Evolutionary conservation across 1,284 basidiomycete genomes (phyloP), one percentile per base, ranked within the genome.

Genomic region (Chiua sp.): DNA sequence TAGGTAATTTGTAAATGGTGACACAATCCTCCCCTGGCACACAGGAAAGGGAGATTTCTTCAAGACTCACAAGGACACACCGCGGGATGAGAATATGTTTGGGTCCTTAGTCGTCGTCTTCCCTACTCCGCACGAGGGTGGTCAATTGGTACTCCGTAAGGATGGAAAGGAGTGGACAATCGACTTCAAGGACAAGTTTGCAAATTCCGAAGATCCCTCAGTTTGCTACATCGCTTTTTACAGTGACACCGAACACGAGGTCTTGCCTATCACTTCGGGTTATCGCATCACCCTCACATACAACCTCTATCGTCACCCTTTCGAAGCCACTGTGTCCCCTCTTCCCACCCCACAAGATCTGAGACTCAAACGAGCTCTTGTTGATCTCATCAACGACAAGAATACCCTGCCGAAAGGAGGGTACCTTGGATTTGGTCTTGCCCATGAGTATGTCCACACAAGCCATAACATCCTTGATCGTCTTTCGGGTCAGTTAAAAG

Each of bases 211-310:
- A 32, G 30, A 6, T 32, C 30, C 30, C 30, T 32, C 30, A 4
- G 30, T 10, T 32, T 32, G 30, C 30, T 32, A 32, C 30, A 10
- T 32, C 30, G 30, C 30, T 10, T 32, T 32, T 10, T 32, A 32
- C 30, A 4, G 30, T 32, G 30, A 32, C 30, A 32, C 10, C 30
- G 30, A 32, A 10, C 30, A 32, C 30, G 30, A 32, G 30, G 30
- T 32, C 6, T 32, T 32, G 30, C 30, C 30, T 10, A 10, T 32
- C 30, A 32, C 30, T 4, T 69, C 72, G 16, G 80, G 82, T 1
- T 70, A 74, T 57, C 75, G 78, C 1, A 64, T 83, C 30, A 81
- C 78, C 3, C 63, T 83, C 52, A 78, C 79, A 0, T 81, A 78
- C 61, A 76, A 76, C 59, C 70, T 80, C 32, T 72, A 75, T 55